Evolutionary conservation across 1,284 basidiomycete genomes (phyloP).

Genomic region (Flammula alnicola): DNA sequence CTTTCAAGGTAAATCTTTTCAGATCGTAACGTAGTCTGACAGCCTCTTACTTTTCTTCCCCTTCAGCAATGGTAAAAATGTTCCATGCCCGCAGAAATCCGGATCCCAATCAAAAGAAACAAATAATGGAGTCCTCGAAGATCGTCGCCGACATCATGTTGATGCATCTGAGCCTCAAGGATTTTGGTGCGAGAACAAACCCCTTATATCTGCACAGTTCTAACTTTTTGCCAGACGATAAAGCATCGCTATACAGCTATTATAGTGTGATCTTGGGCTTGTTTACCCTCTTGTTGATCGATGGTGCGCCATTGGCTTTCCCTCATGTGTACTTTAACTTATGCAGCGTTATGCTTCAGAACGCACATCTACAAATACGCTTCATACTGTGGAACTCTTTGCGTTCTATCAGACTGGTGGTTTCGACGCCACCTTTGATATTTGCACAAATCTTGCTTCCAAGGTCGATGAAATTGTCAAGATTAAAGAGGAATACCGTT

Average conservation of each 20-base stretch:
- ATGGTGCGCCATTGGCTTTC: constrained; percentile 55
- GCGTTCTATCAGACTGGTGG: constrained; percentile 80
- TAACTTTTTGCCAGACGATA: constrained; percentile 47
- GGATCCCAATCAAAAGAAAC: constrained; percentile 80
- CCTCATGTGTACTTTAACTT: constrained; percentile 9
- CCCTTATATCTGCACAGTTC: not conserved
- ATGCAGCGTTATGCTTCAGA: constrained; percentile 51
- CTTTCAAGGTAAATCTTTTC: constrained; percentile 76
- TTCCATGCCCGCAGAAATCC: constrained; percentile 82
- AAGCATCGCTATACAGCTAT: constrained; percentile 61
- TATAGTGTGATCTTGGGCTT: constrained; percentile 82
- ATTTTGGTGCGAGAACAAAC: constrained; percentile 51
- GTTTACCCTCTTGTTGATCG: constrained; percentile 77
- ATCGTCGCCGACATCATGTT: constrained; percentile 77
- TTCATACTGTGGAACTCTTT: constrained; percentile 84
- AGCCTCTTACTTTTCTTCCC: constrained; percentile 5
- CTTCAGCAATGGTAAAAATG: constrained; percentile 82
- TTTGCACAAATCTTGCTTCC: constrained; percentile 61
- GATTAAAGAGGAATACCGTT: constrained; percentile 56
- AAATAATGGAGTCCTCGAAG: constrained; percentile 72
- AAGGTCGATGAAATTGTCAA: constrained; percentile 59
- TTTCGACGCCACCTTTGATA: constrained; percentile 67
- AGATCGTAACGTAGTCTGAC: constrained; percentile 8
- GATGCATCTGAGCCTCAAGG: constrained; percentile 67
- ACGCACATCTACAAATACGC: constrained; percentile 69